These are phyloP conservation scores for Nematocida minor DNA, from an alignment of 371 early-diverging fungal species.

Conservation along the genomic window DNA sequence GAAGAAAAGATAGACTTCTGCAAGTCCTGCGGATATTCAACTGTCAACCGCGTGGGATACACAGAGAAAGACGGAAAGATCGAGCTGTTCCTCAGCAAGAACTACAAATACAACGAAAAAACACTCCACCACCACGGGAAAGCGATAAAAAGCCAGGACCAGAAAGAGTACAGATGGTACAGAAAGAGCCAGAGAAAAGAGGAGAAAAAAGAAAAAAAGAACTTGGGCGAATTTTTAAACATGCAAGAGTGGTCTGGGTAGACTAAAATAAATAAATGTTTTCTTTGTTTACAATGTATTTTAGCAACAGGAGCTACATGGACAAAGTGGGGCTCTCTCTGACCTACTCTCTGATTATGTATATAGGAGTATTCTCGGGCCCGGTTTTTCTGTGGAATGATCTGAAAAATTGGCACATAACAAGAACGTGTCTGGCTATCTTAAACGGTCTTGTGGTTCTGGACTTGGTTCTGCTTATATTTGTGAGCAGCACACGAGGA, in stretches of 20 bases:
- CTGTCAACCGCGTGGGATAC: conserved; percentile 23
- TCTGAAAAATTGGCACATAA: not conserved
- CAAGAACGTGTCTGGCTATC: not conserved
- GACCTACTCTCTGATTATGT: conserved; percentile 2
- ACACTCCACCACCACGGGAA: conserved; percentile 15
- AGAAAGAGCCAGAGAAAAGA: not conserved
- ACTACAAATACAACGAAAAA: conserved; percentile 17
- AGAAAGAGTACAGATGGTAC: conserved; percentile 50
- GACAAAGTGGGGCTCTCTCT: conserved; percentile 26
- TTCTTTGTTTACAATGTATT: conserved; percentile 46
- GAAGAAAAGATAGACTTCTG: conserved; percentile 41
- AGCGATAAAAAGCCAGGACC: conserved; percentile 21
- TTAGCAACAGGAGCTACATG: conserved; percentile 16
- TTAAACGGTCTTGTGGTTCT: not conserved
- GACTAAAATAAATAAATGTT: conserved; percentile 19
- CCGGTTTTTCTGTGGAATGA: conserved; percentile 20
- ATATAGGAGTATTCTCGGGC: conserved; percentile 10
- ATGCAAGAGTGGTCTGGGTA: not conserved
- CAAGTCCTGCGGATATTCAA: conserved; percentile 24
- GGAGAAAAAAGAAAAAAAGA: not conserved
- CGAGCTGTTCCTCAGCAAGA: conserved; percentile 17
- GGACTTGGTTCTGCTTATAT: not conserved
- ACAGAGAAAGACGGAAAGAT: conserved; percentile 22
- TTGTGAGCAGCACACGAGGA: conserved; percentile 42
- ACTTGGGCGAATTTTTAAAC: not conserved